Percentiles rank a stretch among this genome's conserved stretches.
Conservation (phyloP, 768 basidiomycete genomes). For the Porpolomopsis calyptriformis region DNA sequence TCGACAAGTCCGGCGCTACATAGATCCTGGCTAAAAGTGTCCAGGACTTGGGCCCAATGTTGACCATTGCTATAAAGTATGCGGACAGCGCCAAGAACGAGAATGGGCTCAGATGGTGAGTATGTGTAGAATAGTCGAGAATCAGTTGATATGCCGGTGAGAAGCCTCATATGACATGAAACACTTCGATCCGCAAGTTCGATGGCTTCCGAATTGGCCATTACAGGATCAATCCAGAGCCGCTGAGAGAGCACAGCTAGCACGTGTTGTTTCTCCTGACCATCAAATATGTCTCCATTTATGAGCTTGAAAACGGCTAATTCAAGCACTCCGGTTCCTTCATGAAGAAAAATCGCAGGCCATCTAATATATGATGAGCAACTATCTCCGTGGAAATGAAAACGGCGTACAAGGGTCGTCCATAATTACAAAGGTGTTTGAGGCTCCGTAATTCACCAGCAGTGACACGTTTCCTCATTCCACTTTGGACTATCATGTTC, state of each 20-base stretch:
- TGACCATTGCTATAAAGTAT: constrained; percentile 3
- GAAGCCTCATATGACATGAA: constrained; percentile 13
- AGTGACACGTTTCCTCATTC: neutral
- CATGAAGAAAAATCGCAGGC: neutral
- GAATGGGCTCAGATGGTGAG: constrained; percentile 13
- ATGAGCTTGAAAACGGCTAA: neutral
- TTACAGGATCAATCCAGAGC: constrained; percentile 12
- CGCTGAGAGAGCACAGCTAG: constrained; percentile 9
- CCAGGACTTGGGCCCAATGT: constrained; percentile 6
- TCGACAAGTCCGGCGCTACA: constrained; percentile 11
- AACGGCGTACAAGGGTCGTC: constrained; percentile 8
- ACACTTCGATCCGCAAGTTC: constrained; percentile 12
- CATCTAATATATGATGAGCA: constrained; percentile 1
- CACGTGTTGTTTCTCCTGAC: neutral
- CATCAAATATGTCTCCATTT: neutral
- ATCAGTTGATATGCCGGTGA: constrained; percentile 10
- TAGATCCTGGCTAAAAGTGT: constrained; percentile 10
- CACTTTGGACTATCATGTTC: neutral
- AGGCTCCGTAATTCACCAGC: constrained; percentile 2
- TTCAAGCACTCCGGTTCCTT: neutral
- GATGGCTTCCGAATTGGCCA: constrained; percentile 7
- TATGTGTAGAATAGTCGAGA: constrained; percentile 7
- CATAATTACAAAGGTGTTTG: constrained; percentile 4
- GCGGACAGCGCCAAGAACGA: constrained; percentile 9
- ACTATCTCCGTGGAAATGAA: neutral